Evolutionary conservation across 495 filamentous ascomycete species (phyloP), one percentile per base, ranked within the genome.

Genomic region (Hypoxylon subgilvum): DNA sequence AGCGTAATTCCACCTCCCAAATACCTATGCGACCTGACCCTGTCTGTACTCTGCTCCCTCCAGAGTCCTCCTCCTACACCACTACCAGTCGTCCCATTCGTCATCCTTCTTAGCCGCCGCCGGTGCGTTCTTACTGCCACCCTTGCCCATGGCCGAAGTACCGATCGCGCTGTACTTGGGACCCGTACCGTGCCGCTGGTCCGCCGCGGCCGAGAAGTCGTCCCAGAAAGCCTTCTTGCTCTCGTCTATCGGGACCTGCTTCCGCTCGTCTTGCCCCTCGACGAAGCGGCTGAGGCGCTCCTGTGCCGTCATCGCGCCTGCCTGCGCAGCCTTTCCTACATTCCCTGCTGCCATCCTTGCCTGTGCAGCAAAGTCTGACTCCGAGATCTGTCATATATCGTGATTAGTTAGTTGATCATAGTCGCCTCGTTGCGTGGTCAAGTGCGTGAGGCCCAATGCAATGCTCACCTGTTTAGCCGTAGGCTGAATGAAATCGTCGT

Each of bases 151-250:
- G 25, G 88, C 89, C 30, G 82, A 76, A 19, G 88, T 91, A 16
- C 89, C 89, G 61, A 92, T 85, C n/a, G 85, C 70, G 68, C 61
- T 79, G 41, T 62, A 63, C 48, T 61, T 66, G 14, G 55, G 70
- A 16, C 70, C 57, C 1, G 62, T 69, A 6, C 63, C 67, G 38
- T 70, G 72, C 27, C 69, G 67, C 27, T 77, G 74, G 48, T 82
- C 75, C 2, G 83, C 81, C 18, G 79, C 71, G 28, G 70, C 73
- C 0, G 84, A 82, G 52, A 92, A 82, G 17, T 84, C 82, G 73
- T 97, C 95, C 95, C 94, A 98, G 73, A 98, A 98, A 31, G 89
- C 88, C 59, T 86, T 84, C 70, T 86, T 89, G 82, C 64, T 88
- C 82, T 80, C 74, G 64, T 82, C 76, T 25, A 73, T 65, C 8